These are phyloP conservation scores for Monosporascus sp. DNA, from an alignment of 2,329 filamentous ascomycete genomes.

Conservation along the genomic window DNA sequence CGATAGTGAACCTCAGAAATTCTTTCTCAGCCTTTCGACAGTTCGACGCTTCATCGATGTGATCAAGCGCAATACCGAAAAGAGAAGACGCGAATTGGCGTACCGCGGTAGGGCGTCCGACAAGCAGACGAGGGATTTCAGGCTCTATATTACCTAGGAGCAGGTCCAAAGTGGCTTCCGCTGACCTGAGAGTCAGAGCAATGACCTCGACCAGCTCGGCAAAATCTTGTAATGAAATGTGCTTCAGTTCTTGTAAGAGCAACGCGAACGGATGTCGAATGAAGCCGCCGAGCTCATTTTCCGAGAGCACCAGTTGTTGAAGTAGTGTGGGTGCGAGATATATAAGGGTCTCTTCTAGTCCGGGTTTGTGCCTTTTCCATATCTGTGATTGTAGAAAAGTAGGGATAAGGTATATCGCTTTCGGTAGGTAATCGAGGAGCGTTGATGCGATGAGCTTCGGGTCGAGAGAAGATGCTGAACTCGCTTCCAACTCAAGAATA, in stretches of 20 bases:
- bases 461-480: too few species aligned
- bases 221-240: slow-evolving; percentile 21
- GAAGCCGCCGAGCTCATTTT: slow-evolving; percentile 21
- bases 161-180: slow-evolving; percentile 23
- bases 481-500: too few species aligned
- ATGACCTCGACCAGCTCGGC: slow-evolving; percentile 27
- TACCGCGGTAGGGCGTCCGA: slow-evolving; percentile 19
- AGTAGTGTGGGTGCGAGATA: slow-evolving; percentile 1
- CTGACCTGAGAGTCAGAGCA: slow-evolving; percentile 23
- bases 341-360: too few species aligned
- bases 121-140: slow-evolving; percentile 22
- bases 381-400: too few species aligned
- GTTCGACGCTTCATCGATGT: slow-evolving; percentile 30
- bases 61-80: slow-evolving; percentile 33
- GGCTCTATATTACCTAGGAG: slow-evolving; percentile 29
- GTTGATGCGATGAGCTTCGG: too few species aligned
- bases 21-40: slow-evolving; percentile 4
- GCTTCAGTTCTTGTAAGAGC: slow-evolving; percentile 19
- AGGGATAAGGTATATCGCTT: too few species aligned
- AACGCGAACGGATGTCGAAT: slow-evolving; percentile 22
- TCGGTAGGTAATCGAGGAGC: too few species aligned
- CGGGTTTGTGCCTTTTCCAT: too few species aligned
- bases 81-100: slow-evolving; percentile 27
- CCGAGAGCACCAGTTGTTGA: slow-evolving; percentile 6
- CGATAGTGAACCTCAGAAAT: slow-evolving; percentile 6